Conservation (phyloP, 441 rosid species). For the Hypseocharis bilobata region DNA sequence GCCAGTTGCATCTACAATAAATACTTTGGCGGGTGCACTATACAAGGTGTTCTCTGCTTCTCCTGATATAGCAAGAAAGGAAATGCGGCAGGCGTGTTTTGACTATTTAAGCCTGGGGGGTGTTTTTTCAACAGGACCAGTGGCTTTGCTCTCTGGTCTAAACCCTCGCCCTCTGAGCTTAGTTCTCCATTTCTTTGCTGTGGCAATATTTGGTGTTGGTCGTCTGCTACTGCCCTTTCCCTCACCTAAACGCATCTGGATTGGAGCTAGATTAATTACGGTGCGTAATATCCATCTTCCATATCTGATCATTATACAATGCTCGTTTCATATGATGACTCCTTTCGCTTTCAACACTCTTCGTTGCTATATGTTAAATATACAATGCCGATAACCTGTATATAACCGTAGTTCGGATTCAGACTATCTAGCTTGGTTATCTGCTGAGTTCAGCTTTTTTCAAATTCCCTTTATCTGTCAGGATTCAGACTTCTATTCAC, state of each 20-base stretch:
- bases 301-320: not conserved
- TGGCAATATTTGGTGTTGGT: constrained; percentile 21
- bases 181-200: constrained; percentile 24
- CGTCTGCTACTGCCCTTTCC: constrained; percentile 22
- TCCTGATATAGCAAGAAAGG: constrained; percentile 18
- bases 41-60: constrained; percentile 25
- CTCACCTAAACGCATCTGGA: constrained; percentile 21
- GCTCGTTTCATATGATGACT: not conserved
- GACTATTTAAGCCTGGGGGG: constrained; percentile 27
- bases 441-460: too few relatives aligned
- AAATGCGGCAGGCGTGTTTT: constrained; percentile 26
- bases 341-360: too few relatives aligned
- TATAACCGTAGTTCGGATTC: too few relatives aligned
- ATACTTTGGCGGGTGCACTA: constrained; percentile 24
- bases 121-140: constrained; percentile 16
- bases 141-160: constrained; percentile 25
- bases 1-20: constrained; percentile 26
- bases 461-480: too few relatives aligned
- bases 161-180: constrained; percentile 21
- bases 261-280: constrained; percentile 21
- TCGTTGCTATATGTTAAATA: too few relatives aligned
- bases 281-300: not conserved
- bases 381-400: too few relatives aligned
- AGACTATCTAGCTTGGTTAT: too few relatives aligned
- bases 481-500: too few relatives aligned